Evolutionary conservation across 2,329 filamentous ascomycete species (phyloP), one percentile per base, ranked within the genome.

Genomic region (Colletotrichum graminicola): DNA sequence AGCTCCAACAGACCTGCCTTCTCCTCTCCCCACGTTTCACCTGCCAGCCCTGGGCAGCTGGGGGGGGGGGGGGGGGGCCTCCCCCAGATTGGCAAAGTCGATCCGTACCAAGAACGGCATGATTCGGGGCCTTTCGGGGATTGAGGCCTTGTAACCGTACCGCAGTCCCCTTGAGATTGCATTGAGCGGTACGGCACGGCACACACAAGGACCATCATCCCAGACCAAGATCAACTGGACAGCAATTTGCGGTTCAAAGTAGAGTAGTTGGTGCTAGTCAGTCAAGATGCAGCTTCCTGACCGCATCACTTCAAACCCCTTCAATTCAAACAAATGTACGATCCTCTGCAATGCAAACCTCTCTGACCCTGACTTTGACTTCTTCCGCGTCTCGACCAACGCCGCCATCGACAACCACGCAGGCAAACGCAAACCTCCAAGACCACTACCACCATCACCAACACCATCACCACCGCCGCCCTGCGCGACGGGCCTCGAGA

Each of bases 51-150:
- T 23, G 51, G 36, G 29, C 36, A 52, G 16, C 34, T 69, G 39
- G 45, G 36, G 55, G 66, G 36, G 10, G 11, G 11, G 10, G 10
- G 36, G 10, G 41, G 2, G 41, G 45, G 47, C 67, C 47, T 66
- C 62, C 62, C 67, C 67, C 67, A 36, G 67, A 61, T 70, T 61
- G n/a, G 47, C 47, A 60, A 21, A 36, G 47, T 39, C 61, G 62
- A 66, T 70, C 55, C 47, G 52, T 61, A 66, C 55, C 52, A 21
- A 51, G 57, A 39, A 32, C 36, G 34, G 56, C 18, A 51, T 51
- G 47, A 61, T 47, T 61, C 41, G 57, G 32, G 34, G 43, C 49
- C 21, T 36, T 39, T 29, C 10, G 12, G 12, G 36, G 14, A 39
- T 11, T 3, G 34, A 36, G 34, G 34, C 34, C 34, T 36, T 36